Evolutionary conservation across 805 yeast genomes (phyloP).

Genomic region (Suhomyces prunicola): DNA sequence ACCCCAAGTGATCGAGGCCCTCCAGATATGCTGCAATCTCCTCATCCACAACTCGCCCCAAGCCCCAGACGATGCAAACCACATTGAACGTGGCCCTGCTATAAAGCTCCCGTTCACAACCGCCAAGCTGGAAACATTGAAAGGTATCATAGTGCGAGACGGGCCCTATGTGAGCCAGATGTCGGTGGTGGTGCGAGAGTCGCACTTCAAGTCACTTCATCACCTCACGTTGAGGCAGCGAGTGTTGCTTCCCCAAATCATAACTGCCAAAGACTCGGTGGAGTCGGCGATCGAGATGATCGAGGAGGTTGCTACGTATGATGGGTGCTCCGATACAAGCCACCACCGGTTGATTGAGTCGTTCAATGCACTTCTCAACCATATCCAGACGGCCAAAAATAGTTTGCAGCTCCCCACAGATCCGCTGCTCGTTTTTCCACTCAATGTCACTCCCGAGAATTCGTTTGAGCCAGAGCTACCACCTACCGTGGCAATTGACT

Average conservation of each 20-base stretch:
- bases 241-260: conserved; percentile 41
- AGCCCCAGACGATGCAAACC: conserved; percentile 24
- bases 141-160: conserved; percentile 58
- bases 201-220: conserved; percentile 31
- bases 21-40: conserved; percentile 35
- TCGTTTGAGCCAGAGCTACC: conserved; percentile 49
- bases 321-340: conserved; percentile 4
- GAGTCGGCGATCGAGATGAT: conserved; percentile 17
- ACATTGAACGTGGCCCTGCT: conserved; percentile 35
- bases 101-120: conserved; percentile 59
- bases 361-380: conserved; percentile 25
- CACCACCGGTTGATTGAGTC: conserved; percentile 20
- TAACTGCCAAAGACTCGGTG: conserved; percentile 40
- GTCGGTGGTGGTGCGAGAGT: conserved; percentile 42
- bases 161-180: conserved; percentile 52
- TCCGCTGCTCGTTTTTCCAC: conserved; percentile 56
- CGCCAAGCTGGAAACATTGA: conserved; percentile 51
- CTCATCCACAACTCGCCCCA: conserved; percentile 36
- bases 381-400: conserved; percentile 22
- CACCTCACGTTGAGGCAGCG: conserved; percentile 28
- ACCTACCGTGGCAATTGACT: conserved; percentile 49
- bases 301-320: not conserved
- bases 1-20: conserved; percentile 35
- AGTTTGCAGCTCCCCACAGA: conserved; percentile 48
- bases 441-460: conserved; percentile 37